These are phyloP conservation scores for Aspergillus spinulosporus DNA, from an alignment of 2,329 filamentous ascomycete species.

Conservation along the genomic window DNA sequence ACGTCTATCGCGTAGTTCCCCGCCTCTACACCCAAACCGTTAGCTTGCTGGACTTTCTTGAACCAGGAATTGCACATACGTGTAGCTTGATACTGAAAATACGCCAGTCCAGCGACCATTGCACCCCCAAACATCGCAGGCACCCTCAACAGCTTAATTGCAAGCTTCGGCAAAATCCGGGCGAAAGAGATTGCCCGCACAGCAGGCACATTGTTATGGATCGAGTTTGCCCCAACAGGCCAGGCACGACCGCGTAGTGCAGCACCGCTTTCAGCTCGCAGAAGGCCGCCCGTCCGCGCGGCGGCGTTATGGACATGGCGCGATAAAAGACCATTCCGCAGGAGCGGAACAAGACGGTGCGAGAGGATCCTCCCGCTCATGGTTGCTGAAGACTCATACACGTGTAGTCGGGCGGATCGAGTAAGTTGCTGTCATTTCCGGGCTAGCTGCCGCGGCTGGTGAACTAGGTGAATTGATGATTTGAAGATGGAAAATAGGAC, in stretches of 20 bases:
- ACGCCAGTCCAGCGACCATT: constrained; percentile 82
- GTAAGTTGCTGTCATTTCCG: constrained; percentile 24
- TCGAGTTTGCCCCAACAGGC: constrained; percentile 73
- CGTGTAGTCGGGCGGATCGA: constrained; percentile 17
- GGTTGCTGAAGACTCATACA: constrained; percentile 44
- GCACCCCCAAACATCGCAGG: constrained; percentile 90
- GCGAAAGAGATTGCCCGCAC: constrained; percentile 66
- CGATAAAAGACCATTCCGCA: constrained; percentile 60
- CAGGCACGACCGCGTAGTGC: constrained; percentile 66
- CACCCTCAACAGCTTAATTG: constrained; percentile 83
- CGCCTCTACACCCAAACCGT: constrained; percentile 55
- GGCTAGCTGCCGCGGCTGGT: constrained; percentile 19
- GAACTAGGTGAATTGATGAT: constrained; percentile 8
- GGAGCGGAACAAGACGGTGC: constrained; percentile 67
- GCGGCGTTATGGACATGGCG: constrained; percentile 64
- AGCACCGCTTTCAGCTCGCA: constrained; percentile 64
- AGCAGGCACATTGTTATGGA: constrained; percentile 79
- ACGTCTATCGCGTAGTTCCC: constrained; percentile 76
- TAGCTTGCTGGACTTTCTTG: constrained; percentile 5
- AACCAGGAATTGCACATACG: constrained; percentile 56
- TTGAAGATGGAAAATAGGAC: constrained; percentile 1
- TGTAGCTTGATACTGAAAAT: constrained; percentile 92
- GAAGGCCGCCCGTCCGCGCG: constrained; percentile 66
- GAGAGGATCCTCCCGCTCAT: constrained; percentile 77
- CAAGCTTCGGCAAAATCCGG: constrained; percentile 75